phyloP scores from a whole-genome alignment of 208 protist species.

The Trypanosoma grayi region DNA sequence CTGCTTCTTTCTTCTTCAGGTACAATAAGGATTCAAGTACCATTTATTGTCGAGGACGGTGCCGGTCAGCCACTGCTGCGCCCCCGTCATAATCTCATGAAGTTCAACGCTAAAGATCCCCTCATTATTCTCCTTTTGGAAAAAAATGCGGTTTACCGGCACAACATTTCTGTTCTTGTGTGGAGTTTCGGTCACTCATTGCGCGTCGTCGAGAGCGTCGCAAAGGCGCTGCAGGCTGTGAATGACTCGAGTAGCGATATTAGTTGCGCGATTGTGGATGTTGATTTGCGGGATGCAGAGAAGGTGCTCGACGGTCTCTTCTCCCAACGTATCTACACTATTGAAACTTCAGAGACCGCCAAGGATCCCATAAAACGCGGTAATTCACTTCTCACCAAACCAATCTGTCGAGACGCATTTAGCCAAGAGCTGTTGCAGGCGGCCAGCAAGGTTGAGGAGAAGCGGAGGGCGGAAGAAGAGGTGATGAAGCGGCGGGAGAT shows the following conservation, averaged over 20 bases:
- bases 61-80: constrained; percentile 29
- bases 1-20: constrained; percentile 42
- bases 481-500: constrained; percentile 44
- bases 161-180: constrained; percentile 57
- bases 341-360: constrained; percentile 46
- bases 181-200: constrained; percentile 61
- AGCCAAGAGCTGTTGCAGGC: constrained; percentile 40
- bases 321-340: constrained; percentile 56
- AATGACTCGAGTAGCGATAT: constrained; percentile 50
- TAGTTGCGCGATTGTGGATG: constrained; percentile 63
- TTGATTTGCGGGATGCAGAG: constrained; percentile 34
- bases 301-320: constrained; percentile 46
- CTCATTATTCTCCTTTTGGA: constrained; percentile 59
- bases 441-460: constrained; percentile 33
- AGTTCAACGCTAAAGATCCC: constrained; percentile 37
- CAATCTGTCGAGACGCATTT: constrained; percentile 34
- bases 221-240: constrained; percentile 58
- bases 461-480: constrained; percentile 49
- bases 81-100: constrained; percentile 24
- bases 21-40: constrained; percentile 38
- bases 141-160: constrained; percentile 64
- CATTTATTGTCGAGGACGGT: constrained; percentile 54
- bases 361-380: constrained; percentile 32
- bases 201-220: constrained; percentile 51
- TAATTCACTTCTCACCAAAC: constrained; percentile 50